Base-by-base conservation (phyloP, 805 yeast species). In the Spathaspora hagerdaliae region DNA sequence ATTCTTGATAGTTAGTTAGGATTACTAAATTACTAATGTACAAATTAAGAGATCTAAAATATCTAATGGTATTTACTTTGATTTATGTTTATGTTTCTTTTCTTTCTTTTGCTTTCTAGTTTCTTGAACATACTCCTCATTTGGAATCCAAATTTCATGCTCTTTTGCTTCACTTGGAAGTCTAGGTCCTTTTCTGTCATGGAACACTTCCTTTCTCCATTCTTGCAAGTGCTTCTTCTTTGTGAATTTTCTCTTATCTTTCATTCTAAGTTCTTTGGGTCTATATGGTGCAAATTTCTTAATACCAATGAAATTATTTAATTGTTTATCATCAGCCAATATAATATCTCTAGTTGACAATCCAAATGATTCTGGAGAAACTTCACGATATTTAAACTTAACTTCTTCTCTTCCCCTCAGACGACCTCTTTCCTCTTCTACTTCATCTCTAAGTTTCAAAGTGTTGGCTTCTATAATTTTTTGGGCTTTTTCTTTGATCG, bases 221-320 rank as follows among this genome's bases (percentile, higher is more conserved):
- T 90, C 94, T 51, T 85, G 78, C 49, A 94, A 66, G 56, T 94
- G 77, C 65, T 79, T 86, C 69, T 83, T 81, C 74, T 92, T 94
- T 27, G 53, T 49, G 47, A 78, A 85, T 69, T 88, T 87, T 60
- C 95, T 77, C 65, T 81, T 85, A 63, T 94, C 99, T 60, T 84
- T 88, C 53, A 73, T 66, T 51, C 82, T 74, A 51, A 76, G 73
- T 48, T 87, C 95, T 52, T 78, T 78, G 24, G 88, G 81, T 62
- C 97, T 81, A 63, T 87, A 94, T 27, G 98, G 92, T 0, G 98
- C 97, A 53, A 94, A 82, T 64, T 91, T 91, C 72, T 92, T 92
- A 56, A 94, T 70, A 19, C 97, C 94, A 47, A 90, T 83, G 57
- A 75, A 90, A 46, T 83, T 85, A 65, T 94, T 94, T 64, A 94